These are phyloP conservation scores for Podaxis sp. DNA, from an alignment of 768 basidiomycete genomes.

Conservation along the genomic window DNA sequence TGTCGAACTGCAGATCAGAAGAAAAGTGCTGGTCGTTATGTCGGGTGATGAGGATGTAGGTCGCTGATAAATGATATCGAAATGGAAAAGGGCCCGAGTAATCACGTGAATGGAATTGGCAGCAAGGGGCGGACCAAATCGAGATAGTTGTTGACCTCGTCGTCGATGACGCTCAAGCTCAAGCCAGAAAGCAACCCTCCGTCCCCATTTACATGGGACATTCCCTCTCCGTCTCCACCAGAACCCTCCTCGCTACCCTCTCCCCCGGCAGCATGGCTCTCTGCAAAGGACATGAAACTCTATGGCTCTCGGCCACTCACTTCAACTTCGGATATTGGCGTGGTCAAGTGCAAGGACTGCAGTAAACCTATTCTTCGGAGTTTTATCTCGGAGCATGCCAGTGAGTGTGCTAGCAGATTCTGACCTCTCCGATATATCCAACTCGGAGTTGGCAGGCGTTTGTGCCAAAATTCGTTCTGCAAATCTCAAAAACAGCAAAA, in stretches of 20 bases:
- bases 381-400: slow-evolving; percentile 71
- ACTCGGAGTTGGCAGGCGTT: slow-evolving; percentile 41
- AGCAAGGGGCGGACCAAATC: neutral
- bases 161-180: slow-evolving; percentile 44
- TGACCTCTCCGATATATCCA: neutral
- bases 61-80: too few relatives aligned
- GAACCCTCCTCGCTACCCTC: slow-evolving; percentile 51
- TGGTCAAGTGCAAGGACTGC: slow-evolving; percentile 81
- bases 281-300: slow-evolving; percentile 84
- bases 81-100: too few relatives aligned
- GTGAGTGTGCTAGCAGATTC: slow-evolving; percentile 36
- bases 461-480: slow-evolving; percentile 61
- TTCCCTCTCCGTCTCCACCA: slow-evolving; percentile 34
- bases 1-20: neutral
- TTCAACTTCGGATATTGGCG: slow-evolving; percentile 55
- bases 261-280: slow-evolving; percentile 84
- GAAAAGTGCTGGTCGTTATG: neutral
- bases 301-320: slow-evolving; percentile 79
- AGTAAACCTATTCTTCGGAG: slow-evolving; percentile 78
- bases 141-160: slow-evolving; percentile 6
- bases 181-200: slow-evolving; percentile 43
- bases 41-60: neutral
- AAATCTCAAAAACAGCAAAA: slow-evolving; percentile 54
- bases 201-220: slow-evolving; percentile 67
- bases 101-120: neutral